Base-by-base conservation (phyloP, 2,329 filamentous ascomycete genomes). In the Xylariaceae sp. region DNA sequence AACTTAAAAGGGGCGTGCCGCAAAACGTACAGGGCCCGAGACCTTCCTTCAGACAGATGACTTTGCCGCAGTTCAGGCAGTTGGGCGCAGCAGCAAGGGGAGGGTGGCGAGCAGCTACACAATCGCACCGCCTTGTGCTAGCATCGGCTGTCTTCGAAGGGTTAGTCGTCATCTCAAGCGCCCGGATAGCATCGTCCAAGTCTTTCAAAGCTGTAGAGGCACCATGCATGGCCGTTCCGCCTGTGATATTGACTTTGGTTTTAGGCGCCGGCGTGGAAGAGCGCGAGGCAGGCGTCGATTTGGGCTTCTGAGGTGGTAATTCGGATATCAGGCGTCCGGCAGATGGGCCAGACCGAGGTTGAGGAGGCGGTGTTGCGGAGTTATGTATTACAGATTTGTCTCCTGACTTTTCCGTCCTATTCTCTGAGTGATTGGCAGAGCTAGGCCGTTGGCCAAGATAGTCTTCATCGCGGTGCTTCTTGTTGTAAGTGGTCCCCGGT, bases 21-120 rank as follows among this genome's bases (percentile, higher is more conserved):
- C 92, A 98, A 57, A 86, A 96, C 0, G 90, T 96, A 61, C 92
- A 98, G 0, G 90, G 90, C 0, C 90, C 90, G 1, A 97, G 71
- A 0, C 92, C 92, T 63, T 98, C 89, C 55, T 92, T 89, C 16
- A 94, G 79, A 60, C 92, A 98, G 38, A 97, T 83, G 9, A 98
- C 88, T 60, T 97, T 97, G 43, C 92, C 92, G 54, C 92, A 98
- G 31, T 76, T 82, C 12, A 94, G 67, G 59, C 92, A 98, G 59
- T 97, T 98, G 1, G 92, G 92, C 0, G 89, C 88, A 1, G 90
- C 88, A n/a, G 78, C 78, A 31, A 96, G 83, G 3, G 97, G 74
- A 1, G 90, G 86, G 60, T 98, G 92, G 2, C 86, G 78, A 0
- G 85, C 81, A 0, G 86, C 92, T 55, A 94, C 88, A 61, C 92